These are phyloP conservation scores for Takashimella tepidaria DNA, from an alignment of 1,284 basidiomycete species.

Conservation along the genomic window DNA sequence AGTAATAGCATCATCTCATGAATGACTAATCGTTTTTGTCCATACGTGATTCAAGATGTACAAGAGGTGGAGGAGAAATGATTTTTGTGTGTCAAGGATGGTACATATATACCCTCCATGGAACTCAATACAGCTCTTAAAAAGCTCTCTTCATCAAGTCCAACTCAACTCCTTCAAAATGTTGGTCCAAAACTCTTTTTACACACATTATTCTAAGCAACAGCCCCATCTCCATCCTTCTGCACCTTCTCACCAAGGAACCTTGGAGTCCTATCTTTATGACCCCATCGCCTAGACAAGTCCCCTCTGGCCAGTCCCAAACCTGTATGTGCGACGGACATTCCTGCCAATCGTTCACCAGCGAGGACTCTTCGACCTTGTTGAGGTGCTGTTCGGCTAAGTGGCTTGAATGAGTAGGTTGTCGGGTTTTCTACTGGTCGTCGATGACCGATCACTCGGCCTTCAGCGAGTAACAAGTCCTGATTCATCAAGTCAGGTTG, in stretches of 20 bases:
- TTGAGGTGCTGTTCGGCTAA: conserved; percentile 16
- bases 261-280: conserved; percentile 12
- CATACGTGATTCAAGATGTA: too few species aligned
- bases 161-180: too few species aligned
- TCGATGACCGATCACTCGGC: conserved; percentile 6
- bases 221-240: not conserved
- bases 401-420: not conserved
- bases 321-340: conserved; percentile 33
- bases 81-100: too few species aligned
- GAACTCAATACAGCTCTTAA: too few species aligned
- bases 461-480: conserved; percentile 3
- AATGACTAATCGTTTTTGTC: too few species aligned
- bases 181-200: too few species aligned
- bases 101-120: too few species aligned
- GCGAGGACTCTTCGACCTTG: conserved; percentile 29
- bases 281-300: conserved; percentile 19
- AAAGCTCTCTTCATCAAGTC: not conserved
- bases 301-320: conserved; percentile 42
- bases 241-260: conserved; percentile 7
- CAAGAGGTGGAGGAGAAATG: too few species aligned
- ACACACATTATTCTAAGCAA: too few species aligned
- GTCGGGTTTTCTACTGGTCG: too few species aligned
- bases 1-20: too few species aligned
- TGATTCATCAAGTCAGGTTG: conserved; percentile 4
- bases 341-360: conserved; percentile 44